Conservation (phyloP, 1,284 basidiomycete genomes). For the Boletus semigastroideus region DNA sequence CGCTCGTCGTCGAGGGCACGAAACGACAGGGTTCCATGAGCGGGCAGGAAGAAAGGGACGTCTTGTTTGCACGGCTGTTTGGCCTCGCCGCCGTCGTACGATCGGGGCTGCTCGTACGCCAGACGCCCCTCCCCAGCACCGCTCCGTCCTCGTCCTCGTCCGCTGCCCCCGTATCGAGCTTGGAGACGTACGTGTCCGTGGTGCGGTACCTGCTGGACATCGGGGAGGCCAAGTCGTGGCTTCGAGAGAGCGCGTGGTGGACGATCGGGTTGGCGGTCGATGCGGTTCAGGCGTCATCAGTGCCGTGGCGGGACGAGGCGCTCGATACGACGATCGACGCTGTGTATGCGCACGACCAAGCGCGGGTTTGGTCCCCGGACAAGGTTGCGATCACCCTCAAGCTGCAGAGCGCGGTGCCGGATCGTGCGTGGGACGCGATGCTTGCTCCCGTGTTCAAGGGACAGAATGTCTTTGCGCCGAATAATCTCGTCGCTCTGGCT, state of each 20-base stretch:
- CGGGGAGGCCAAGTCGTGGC: slow-evolving; percentile 86
- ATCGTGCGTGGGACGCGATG: slow-evolving; percentile 69
- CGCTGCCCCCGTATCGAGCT: slow-evolving; percentile 51
- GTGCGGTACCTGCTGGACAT: slow-evolving; percentile 67
- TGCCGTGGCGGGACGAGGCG: slow-evolving; percentile 75
- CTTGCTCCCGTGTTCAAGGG: slow-evolving; percentile 80
- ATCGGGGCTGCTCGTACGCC: slow-evolving; percentile 74
- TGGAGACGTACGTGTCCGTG: slow-evolving; percentile 63
- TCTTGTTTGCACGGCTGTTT: slow-evolving; percentile 91
- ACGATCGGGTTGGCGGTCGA: slow-evolving; percentile 67
- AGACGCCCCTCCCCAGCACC: slow-evolving; percentile 51
- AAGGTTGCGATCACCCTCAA: slow-evolving; percentile 82
- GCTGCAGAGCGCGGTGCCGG: slow-evolving; percentile 59
- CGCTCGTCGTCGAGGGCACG: slow-evolving; percentile 69
- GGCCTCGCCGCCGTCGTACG: slow-evolving; percentile 82
- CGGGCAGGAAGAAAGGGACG: slow-evolving; percentile 90
- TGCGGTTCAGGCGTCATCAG: slow-evolving; percentile 54
- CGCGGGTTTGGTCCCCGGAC: slow-evolving; percentile 74
- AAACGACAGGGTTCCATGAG: slow-evolving; percentile 72
- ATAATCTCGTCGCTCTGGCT: slow-evolving; percentile 76
- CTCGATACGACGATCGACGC: slow-evolving; percentile 50
- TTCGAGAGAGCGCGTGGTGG: slow-evolving; percentile 93
- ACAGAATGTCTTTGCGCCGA: slow-evolving; percentile 60
- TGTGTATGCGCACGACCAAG: slow-evolving; percentile 41
- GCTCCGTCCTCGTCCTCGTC: slow-evolving; percentile 46